Base-by-base conservation (phyloP, 805 yeast genomes). In the Lachancea thermotolerans region DNA sequence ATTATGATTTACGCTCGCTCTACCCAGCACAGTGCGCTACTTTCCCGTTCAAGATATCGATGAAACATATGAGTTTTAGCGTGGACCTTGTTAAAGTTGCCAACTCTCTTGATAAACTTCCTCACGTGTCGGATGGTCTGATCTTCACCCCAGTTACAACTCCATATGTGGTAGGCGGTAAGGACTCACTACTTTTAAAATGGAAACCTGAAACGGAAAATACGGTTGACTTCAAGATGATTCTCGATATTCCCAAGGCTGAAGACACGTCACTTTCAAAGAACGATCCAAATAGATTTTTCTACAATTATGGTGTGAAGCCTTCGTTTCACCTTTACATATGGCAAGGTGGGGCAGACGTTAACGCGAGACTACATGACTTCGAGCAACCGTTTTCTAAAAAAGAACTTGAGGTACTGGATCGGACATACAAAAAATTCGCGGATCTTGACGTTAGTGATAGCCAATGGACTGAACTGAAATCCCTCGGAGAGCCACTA, bases 171-270 rank as follows among this genome's bases (percentile, higher is more conserved):
- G 79, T 82, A 50, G 98, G 98, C 11, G 60, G 62, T 9, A 91
- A 98, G 1, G 98, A 93, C 63, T 74, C 79, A 0, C 78, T 88
- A 6, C 70, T 93, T 41, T 68, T 93, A 45, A 93, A 95, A 66
- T 93, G 99, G 99, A 93, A 93, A 59, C 98, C 99, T 2, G 87
- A 95, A 10, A 86, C 86, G 50, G 99, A 91, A 64, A 95, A 93
- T 56, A 84, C 97, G 0, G 78, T 95, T 37, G 99, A 93, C 65
- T 93, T 87, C 66, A 81, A 81, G 59, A 64, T 93, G 48, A 67
- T 82, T 27, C 64, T 69, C 25, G 69, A 70, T 36, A 60, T 62
- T 32, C 66, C 65, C 4, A 46, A 56, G 55, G 67, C 58, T 1
- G 66, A 62, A 42, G 68, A 64, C 37, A 48, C 56, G 16, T 53